phyloP scores from a whole-genome alignment of 1,284 basidiomycete genomes.

The Cryptococcus sp. region DNA sequence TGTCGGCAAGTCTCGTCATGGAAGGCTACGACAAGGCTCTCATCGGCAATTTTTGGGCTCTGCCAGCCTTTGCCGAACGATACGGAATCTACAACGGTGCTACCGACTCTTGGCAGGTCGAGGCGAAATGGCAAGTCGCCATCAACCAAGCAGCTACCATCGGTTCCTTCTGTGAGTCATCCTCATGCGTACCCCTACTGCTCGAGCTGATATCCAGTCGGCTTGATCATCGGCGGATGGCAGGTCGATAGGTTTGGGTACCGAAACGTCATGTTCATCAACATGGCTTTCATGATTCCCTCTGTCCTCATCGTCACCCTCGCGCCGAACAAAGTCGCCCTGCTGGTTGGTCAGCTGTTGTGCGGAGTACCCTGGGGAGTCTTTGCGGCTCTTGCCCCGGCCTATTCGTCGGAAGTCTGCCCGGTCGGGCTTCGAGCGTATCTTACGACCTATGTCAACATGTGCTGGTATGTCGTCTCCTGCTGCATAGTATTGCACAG shows the following conservation, averaged over 20 bases:
- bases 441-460: conserved; percentile 44
- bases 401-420: conserved; percentile 48
- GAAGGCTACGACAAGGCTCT: conserved; percentile 47
- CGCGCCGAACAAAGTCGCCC: conserved; percentile 28
- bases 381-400: conserved; percentile 31
- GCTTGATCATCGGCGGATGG: conserved; percentile 35
- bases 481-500: background rate
- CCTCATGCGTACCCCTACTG: background rate
- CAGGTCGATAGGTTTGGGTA: conserved; percentile 41
- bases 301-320: conserved; percentile 25
- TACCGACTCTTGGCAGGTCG: conserved; percentile 10
- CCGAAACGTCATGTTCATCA: conserved; percentile 28
- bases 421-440: conserved; percentile 45
- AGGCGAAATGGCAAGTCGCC: conserved; percentile 41
- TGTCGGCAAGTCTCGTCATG: conserved; percentile 35
- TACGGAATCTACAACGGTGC: conserved; percentile 23
- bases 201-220: conserved; percentile 28
- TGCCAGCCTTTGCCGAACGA: conserved; percentile 27
- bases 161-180: background rate
- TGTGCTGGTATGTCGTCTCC: conserved; percentile 8
- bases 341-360: conserved; percentile 37
- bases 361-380: conserved; percentile 23
- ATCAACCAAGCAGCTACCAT: conserved; percentile 6
- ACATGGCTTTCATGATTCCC: background rate
- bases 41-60: conserved; percentile 36